Percentiles rank a stretch among this genome's conserved stretches.
These are phyloP conservation scores for Tuber brumale DNA, from an alignment of 495 filamentous ascomycete genomes.

Conservation along the genomic window DNA sequence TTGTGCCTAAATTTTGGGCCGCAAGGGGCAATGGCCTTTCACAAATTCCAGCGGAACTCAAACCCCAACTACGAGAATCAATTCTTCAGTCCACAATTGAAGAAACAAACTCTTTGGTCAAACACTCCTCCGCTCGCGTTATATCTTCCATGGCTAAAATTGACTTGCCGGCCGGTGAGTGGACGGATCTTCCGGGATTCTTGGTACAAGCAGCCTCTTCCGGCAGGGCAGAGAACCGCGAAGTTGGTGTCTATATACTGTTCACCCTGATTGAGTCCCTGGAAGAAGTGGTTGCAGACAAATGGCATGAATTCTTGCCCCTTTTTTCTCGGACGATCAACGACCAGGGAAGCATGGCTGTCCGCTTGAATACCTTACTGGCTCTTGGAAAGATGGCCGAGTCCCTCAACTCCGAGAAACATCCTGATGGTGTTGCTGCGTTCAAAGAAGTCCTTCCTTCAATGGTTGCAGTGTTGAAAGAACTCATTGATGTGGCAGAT, in stretches of 20 bases:
- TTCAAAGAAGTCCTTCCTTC: conserved; percentile 73
- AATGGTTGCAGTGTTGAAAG: conserved; percentile 86
- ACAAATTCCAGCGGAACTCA: conserved; percentile 48
- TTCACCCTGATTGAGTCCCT: conserved; percentile 83
- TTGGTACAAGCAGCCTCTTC: conserved; percentile 67
- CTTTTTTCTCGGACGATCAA: conserved; percentile 82
- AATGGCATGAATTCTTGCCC: conserved; percentile 67
- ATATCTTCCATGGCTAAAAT: conserved; percentile 79
- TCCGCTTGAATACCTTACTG: conserved; percentile 89
- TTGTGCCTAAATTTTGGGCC: conserved; percentile 84
- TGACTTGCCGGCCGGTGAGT: conserved; percentile 80
- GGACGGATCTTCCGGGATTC: conserved; percentile 70
- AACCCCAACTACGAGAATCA: conserved; percentile 68
- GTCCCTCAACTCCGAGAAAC: conserved; percentile 78
- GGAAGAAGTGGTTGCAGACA: conserved; percentile 68
- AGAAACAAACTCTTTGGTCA: conserved; percentile 64
- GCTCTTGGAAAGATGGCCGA: conserved; percentile 85
- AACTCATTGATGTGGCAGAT: conserved; percentile 65
- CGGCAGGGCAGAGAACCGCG: conserved; percentile 66
- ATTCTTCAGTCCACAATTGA: conserved; percentile 73
- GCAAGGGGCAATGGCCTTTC: conserved; percentile 31
- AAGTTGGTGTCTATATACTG: conserved; percentile 86
- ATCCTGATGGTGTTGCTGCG: conserved; percentile 59
- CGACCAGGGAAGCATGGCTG: conserved; percentile 83
- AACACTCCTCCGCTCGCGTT: conserved; percentile 80